Conservation (phyloP, 768 basidiomycete species). For the Lactarius hengduanensis region DNA sequence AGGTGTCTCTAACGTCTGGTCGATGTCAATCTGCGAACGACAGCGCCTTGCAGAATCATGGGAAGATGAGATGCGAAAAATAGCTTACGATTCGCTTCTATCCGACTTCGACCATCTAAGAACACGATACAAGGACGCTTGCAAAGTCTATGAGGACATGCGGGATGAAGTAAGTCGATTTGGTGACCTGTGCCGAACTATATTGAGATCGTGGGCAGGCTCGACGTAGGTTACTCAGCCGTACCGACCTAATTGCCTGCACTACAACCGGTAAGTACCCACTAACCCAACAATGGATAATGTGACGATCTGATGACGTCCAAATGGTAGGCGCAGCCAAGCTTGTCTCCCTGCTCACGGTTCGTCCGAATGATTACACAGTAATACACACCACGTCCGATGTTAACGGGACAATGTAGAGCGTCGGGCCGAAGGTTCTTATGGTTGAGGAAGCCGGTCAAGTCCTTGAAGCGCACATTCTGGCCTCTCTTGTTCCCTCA, state of each 20-base stretch:
- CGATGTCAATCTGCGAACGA: constrained; percentile 52
- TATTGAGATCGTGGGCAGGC: constrained; percentile 39
- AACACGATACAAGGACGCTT: constrained; percentile 43
- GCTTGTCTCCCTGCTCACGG: constrained; percentile 55
- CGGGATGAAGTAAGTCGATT: constrained; percentile 50
- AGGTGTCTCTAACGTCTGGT: constrained; percentile 48
- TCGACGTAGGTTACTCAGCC: constrained; percentile 51
- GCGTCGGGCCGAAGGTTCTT: constrained; percentile 56
- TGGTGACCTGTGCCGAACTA: background rate
- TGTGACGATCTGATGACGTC: background rate
- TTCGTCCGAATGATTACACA: constrained; percentile 30
- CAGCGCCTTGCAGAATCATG: constrained; percentile 44
- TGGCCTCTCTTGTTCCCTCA: constrained; percentile 57
- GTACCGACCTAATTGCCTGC: constrained; percentile 66
- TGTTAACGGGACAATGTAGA: constrained; percentile 38
- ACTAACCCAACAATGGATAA: background rate
- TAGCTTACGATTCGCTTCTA: constrained; percentile 35
- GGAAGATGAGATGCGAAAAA: constrained; percentile 43
- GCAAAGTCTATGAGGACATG: constrained; percentile 39
- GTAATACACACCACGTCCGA: too few species aligned
- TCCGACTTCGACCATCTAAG: constrained; percentile 47
- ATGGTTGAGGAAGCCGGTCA: constrained; percentile 83
- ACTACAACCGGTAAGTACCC: constrained; percentile 64
- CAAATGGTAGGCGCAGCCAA: constrained; percentile 60
- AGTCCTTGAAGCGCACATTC: constrained; percentile 74